Conservation (phyloP, 345 rosid genomes). For the Lepidium africanum region DNA sequence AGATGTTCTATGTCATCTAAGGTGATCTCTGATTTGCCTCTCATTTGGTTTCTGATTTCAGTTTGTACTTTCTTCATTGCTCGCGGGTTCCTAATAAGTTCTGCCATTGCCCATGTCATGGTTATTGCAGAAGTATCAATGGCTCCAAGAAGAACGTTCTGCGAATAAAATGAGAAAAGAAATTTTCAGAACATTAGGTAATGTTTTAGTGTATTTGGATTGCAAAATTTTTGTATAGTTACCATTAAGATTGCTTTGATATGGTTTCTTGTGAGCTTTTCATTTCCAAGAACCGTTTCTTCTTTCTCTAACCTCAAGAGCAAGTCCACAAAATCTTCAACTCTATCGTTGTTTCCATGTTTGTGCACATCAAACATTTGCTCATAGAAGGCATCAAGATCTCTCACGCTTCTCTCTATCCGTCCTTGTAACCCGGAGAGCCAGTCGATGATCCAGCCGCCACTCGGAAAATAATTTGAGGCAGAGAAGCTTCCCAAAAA, state of each 20-base stretch:
- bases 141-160: conserved; percentile 28
- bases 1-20: background rate
- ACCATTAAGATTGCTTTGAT: conserved; percentile 13
- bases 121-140: conserved; percentile 15
- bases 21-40: background rate
- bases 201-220: background rate
- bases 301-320: conserved; percentile 17
- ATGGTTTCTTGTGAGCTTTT: conserved; percentile 6
- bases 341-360: conserved; percentile 1
- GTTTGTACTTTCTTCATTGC: conserved; percentile 37
- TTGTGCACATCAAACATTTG: conserved; percentile 33
- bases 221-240: background rate
- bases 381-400: conserved; percentile 31
- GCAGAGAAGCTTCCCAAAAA: conserved; percentile 19
- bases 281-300: conserved; percentile 1
- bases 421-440: conserved; percentile 17
- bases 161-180: background rate
- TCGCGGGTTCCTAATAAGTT: conserved; percentile 32
- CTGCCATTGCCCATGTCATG: conserved; percentile 42
- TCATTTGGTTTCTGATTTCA: conserved; percentile 28
- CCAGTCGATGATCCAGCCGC: conserved; percentile 17
- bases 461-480: conserved; percentile 25
- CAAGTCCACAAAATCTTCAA: conserved; percentile 21
- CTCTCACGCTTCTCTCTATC: conserved; percentile 17
- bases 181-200: background rate